Conservation (phyloP, 1,139 yeast species). For the Candida neerlandica region DNA sequence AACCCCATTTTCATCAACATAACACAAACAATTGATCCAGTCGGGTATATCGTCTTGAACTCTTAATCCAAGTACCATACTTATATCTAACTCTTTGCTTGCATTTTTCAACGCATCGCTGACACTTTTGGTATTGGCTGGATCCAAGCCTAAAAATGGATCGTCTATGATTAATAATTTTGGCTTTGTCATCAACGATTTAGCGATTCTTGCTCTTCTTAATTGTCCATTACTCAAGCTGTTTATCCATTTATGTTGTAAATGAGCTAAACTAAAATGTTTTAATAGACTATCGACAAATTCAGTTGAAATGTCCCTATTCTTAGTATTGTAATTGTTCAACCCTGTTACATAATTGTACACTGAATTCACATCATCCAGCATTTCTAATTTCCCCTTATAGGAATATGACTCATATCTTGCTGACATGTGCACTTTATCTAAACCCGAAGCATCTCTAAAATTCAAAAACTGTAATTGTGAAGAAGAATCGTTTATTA, state of each 20-base stretch:
- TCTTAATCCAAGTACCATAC: constrained; percentile 71
- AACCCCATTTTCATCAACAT: constrained; percentile 59
- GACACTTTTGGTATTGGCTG: constrained; percentile 63
- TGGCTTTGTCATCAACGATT: constrained; percentile 67
- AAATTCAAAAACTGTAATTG: constrained; percentile 55
- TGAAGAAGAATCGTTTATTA: constrained; percentile 33
- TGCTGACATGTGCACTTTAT: constrained; percentile 81
- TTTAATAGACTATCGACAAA: constrained; percentile 47
- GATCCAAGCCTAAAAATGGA: constrained; percentile 90
- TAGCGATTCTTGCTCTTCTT: constrained; percentile 85
- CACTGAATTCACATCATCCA: constrained; percentile 75
- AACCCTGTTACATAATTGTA: constrained; percentile 57
- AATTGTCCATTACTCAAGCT: constrained; percentile 93
- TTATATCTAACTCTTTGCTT: constrained; percentile 27
- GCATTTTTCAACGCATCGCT: constrained; percentile 42
- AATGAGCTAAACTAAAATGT: constrained; percentile 56
- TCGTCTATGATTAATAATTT: constrained; percentile 76
- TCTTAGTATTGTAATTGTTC: constrained; percentile 48
- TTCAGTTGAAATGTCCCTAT: constrained; percentile 17
- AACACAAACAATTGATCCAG: constrained; percentile 77
- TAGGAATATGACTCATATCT: constrained; percentile 73
- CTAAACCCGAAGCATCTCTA: constrained; percentile 53
- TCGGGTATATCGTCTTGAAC: constrained; percentile 73
- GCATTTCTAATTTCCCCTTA: constrained; percentile 59
- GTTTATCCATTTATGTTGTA: constrained; percentile 76